Conservation (phyloP, 139 green algal genomes). For the Medakamo hakoo region DNA sequence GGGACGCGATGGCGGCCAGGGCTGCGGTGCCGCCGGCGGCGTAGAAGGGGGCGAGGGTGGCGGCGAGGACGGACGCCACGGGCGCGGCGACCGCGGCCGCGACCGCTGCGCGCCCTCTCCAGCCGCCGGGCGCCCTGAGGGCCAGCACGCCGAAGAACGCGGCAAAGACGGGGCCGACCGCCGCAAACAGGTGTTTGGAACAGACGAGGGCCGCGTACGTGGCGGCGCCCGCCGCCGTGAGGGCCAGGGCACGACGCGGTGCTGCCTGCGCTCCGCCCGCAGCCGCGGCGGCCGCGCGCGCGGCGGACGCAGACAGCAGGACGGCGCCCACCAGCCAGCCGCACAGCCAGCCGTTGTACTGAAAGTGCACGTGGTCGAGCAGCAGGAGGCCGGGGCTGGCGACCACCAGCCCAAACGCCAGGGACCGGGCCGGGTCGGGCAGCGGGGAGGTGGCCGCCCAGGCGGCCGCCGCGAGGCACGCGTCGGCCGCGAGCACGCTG, state of each 20-base stretch:
- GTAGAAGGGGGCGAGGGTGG: not conserved
- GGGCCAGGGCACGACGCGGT: too few relatives aligned
- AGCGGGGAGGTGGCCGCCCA: conserved; percentile 7
- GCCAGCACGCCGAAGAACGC: conserved; percentile 16
- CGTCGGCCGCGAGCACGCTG: conserved; percentile 49
- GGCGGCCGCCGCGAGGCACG: conserved; percentile 32
- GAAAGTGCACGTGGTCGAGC: conserved; percentile 97
- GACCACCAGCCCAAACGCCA: not conserved
- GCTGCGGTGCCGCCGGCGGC: conserved; percentile 12
- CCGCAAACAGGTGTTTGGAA: conserved; percentile 88
- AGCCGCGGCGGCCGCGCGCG: conserved; percentile 10
- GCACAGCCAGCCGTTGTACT: conserved; percentile 90
- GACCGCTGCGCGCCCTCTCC: too few relatives aligned
- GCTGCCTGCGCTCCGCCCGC: too few relatives aligned
- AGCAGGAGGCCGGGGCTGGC: conserved; percentile 57
- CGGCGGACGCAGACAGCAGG: conserved; percentile 12
- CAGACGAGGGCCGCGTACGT: conserved; percentile 75
- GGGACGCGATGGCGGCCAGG: not conserved
- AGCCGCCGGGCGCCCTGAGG: too few relatives aligned
- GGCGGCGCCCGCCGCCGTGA: too few relatives aligned
- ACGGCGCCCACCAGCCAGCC: conserved; percentile 57
- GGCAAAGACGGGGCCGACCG: conserved; percentile 61
- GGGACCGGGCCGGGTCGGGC: too few relatives aligned
- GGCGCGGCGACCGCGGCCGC: not conserved
- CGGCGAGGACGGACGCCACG: not conserved